phyloP scores from a whole-genome alignment of 352 stramenopile species.

The Phytophthora sp. region DNA sequence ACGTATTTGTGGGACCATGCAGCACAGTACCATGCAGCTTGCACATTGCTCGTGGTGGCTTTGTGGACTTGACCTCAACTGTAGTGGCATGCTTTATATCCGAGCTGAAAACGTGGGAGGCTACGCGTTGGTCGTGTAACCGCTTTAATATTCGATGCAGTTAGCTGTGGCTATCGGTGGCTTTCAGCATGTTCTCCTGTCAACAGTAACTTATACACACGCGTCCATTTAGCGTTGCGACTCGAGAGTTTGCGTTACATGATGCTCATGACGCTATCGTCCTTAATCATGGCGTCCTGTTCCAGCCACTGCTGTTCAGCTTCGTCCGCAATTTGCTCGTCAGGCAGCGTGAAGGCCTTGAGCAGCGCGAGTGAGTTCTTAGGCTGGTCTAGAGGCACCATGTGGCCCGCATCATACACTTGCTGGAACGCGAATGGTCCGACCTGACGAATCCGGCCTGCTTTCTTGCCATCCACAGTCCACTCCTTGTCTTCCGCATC shows the following conservation, averaged over 20 bases:
- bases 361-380: slow-evolving; percentile 95
- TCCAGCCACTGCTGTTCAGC: slow-evolving; percentile 32
- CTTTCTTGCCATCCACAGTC: slow-evolving; percentile 64
- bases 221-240: slow-evolving; percentile 4
- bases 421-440: slow-evolving; percentile 93
- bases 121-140: slow-evolving; percentile 55
- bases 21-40: slow-evolving; percentile 45
- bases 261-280: slow-evolving; percentile 49
- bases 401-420: slow-evolving; percentile 96
- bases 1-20: slow-evolving; percentile 59
- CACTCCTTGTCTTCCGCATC: slow-evolving; percentile 63
- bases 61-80: slow-evolving; percentile 69
- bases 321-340: slow-evolving; percentile 31
- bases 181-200: slow-evolving; percentile 1
- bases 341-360: slow-evolving; percentile 83
- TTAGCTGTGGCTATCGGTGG: slow-evolving; percentile 15
- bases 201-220: slow-evolving; percentile 24
- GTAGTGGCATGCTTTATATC: slow-evolving; percentile 59
- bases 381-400: slow-evolving; percentile 96
- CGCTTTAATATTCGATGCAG: slow-evolving; percentile 30
- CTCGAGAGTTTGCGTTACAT: slow-evolving; percentile 29
- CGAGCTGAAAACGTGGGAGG: slow-evolving; percentile 63
- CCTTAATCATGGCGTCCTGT: slow-evolving; percentile 36
- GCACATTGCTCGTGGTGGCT: slow-evolving; percentile 65
- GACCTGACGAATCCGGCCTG: slow-evolving; percentile 63